Evolutionary conservation across 306 rosid species (phyloP), one percentile per base, ranked within the genome.

Genomic region (Lagenaria siceraria): DNA sequence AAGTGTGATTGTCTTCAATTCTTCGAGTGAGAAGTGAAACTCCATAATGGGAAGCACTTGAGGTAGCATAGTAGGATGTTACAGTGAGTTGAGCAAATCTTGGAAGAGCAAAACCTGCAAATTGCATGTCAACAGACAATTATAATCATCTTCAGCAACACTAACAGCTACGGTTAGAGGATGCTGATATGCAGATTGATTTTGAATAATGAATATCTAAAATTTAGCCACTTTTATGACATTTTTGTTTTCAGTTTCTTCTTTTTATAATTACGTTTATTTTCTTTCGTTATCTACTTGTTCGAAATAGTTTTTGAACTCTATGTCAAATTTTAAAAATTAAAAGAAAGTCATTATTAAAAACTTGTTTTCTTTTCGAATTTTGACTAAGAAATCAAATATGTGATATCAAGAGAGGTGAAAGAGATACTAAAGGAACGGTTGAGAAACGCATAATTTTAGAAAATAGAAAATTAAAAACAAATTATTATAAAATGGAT

Each of bases 41-140:
- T 75, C 96, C 96, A 52, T 89, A 88, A 85, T 92, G 92, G n/a
- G 99, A 92, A 78, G 93, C 96, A 88, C 98, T 96, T 18, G 91
- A 90, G 77, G 96, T 71, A 17, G 96, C 95, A 85, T 96, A 90
- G 80, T 96, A 92, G 65, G 97, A 90, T 80, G 99, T 89, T 43
- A 96, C 92, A 1, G 88, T 87, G 81, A 90, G 91, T 79, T 92
- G 97, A 63, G 92, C 64, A 78, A 92, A 92, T 85, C 83, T 87
- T 58, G 99, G 98, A 79, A 96, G 92, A 53, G 82, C 91, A 84
- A 82, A 89, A 79, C 98, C 98, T 95, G 60, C 77, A 84, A 65
- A 29, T 25, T 74, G 42, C 42, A 60, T 48, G 68, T 59, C 18
- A 62, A 53, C 52, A 40, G 52, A 10, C 18, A 66, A 66, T 66